Evolutionary conservation across 2,329 filamentous ascomycete species (phyloP), one percentile per base, ranked within the genome.

Genomic region (Chaetomium globosum): DNA sequence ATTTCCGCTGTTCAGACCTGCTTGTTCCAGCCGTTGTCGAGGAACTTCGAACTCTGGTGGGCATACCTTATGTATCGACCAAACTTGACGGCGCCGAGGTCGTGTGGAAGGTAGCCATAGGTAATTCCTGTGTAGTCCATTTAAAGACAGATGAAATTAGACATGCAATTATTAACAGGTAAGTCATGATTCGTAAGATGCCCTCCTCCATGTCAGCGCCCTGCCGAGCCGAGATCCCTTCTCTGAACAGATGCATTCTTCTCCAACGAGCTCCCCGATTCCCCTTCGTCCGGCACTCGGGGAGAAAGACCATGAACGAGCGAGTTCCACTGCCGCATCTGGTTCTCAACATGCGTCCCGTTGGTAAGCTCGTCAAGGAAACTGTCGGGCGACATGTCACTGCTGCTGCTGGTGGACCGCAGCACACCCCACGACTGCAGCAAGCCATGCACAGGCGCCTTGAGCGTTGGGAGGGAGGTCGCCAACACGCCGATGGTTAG

Each of bases 341-440:
- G 59, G 21, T 51, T 49, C 16, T 23, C 19, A 21, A 31, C 26
- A 16, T 21, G 59, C 48, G 46, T 30, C 10, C 33, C 59, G 33
- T 61, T 53, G 31, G 59, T 23, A 8, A 61, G 9, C 4, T 26
- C 23, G 33, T 53, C 49, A 21, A 53, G 13, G 23, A 61, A 61
- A 23, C 59, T 61, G 16, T 28, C 31, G 21, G 46, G 26, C 30
- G 58, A 52, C 58, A 30, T 33, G 59, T 51, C 33, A 21, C 48
- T 39, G 48, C 48, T 36, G 48, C 8, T 16, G 21, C 48, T 12
- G 12, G 26, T 23, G 23, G 48, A 53, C 16, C 46, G 48, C n/a
- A 61, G 33, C 59, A 61, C 21, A 19, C 59, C 59, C 59, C 59
- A 61, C 12, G 59, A 61, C 21, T 21, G n/a, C 59, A 61, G 13